Evolutionary conservation across 192 early-diverging fungal species (phyloP).

Genomic region (Podila clonocystis): DNA sequence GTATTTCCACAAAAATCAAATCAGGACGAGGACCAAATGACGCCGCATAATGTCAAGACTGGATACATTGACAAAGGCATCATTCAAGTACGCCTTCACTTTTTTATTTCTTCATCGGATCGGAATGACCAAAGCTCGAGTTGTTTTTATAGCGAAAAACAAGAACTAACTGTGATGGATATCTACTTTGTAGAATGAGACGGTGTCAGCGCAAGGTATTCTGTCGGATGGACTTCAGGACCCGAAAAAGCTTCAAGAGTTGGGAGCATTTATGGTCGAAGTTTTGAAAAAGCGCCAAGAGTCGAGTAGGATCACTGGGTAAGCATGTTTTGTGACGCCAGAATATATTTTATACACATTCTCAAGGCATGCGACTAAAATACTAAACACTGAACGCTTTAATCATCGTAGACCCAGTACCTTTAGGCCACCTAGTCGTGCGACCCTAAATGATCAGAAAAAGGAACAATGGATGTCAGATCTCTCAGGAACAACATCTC

Average conservation of each 20-base stretch:
- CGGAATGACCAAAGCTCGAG: slow-evolving; percentile 11
- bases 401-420: slow-evolving; percentile 43
- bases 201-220: slow-evolving; percentile 63
- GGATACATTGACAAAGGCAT: slow-evolving; percentile 67
- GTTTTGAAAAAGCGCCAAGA: slow-evolving; percentile 43
- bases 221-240: slow-evolving; percentile 58
- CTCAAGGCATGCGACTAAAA: background rate
- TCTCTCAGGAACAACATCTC: slow-evolving; percentile 51
- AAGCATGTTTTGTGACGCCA: background rate
- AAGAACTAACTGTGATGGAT: slow-evolving; percentile 53
- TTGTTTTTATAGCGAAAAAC: slow-evolving; percentile 57
- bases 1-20: slow-evolving; percentile 64
- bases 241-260: slow-evolving; percentile 55
- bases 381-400: background rate
- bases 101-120: background rate
- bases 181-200: slow-evolving; percentile 55
- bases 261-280: slow-evolving; percentile 60
- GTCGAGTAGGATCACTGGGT: slow-evolving; percentile 36
- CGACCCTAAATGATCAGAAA: slow-evolving; percentile 54
- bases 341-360: background rate
- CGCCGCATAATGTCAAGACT: slow-evolving; percentile 69
- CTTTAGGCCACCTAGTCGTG: slow-evolving; percentile 59
- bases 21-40: slow-evolving; percentile 67
- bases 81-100: slow-evolving; percentile 20
- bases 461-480: slow-evolving; percentile 66